phyloP scores from a whole-genome alignment of 176 grass and related monocot genomes.

The Hsuehochloa calcarea region DNA sequence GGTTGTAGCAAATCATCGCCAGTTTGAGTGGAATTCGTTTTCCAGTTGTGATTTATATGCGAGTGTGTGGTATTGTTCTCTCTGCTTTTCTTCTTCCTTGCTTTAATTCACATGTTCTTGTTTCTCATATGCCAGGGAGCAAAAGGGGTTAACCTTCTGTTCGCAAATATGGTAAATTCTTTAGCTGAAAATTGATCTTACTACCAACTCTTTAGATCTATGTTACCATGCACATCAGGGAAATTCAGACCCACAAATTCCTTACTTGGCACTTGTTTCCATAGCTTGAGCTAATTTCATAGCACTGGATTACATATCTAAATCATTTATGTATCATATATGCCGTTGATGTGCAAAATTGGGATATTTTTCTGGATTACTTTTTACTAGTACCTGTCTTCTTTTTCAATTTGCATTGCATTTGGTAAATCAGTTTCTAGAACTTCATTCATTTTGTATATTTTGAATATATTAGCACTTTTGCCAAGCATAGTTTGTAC shows the following conservation, averaged over 20 bases:
- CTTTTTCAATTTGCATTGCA: not conserved
- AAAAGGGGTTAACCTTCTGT: constrained; percentile 19
- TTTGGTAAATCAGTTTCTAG: not conserved
- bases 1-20: not conserved
- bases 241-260: not conserved
- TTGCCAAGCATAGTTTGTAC: not conserved
- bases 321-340: not conserved
- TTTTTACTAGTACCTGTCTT: not conserved
- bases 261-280: not conserved
- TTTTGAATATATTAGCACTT: not conserved
- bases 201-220: not conserved
- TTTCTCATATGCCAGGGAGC: constrained; percentile 30
- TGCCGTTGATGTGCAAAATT: not conserved
- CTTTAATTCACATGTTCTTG: not conserved
- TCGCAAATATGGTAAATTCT: constrained; percentile 42
- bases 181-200: constrained; percentile 9
- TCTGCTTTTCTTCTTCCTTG: not conserved
- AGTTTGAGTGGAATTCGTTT: not conserved
- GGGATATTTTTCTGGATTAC: not conserved
- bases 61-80: not conserved
- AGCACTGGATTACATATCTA: not conserved
- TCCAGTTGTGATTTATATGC: not conserved
- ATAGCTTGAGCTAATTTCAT: not conserved
- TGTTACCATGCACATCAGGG: not conserved
- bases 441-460: not conserved